A percentile compares a stretch with the other conserved stretches of the same genome.
phyloP scores from a whole-genome alignment of 116 monocot species.

The Posidonia oceanica region DNA sequence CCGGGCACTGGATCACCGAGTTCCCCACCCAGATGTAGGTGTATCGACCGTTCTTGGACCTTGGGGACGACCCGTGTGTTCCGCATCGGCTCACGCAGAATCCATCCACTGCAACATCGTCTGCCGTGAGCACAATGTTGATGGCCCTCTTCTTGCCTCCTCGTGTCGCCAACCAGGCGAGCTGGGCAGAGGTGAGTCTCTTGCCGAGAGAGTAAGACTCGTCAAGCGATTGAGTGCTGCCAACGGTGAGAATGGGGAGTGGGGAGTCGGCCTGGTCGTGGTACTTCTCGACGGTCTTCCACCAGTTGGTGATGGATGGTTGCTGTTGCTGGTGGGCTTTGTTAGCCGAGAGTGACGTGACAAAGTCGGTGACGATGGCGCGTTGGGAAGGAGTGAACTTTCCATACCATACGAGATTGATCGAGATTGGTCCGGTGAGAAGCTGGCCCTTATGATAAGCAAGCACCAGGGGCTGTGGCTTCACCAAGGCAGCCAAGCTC shows the following conservation, averaged over 20 bases:
- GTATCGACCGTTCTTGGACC: too few relatives aligned
- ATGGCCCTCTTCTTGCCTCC: constrained; percentile 19
- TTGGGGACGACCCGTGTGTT: too few relatives aligned
- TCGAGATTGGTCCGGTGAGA: constrained; percentile 10
- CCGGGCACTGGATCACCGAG: too few relatives aligned
- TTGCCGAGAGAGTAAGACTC: constrained; percentile 46
- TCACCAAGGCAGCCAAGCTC: constrained; percentile 6
- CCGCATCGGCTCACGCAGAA: too few relatives aligned
- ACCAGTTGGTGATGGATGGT: constrained; percentile 52
- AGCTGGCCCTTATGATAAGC: constrained; percentile 15
- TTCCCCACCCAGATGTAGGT: too few relatives aligned
- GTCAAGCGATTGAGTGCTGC: constrained; percentile 43
- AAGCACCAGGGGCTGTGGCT: background rate
- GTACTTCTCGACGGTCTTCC: constrained; percentile 41
- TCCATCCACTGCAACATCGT: too few relatives aligned
- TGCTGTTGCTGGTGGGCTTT: background rate
- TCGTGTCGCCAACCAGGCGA: constrained; percentile 26
- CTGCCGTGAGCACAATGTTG: too few relatives aligned
- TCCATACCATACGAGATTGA: constrained; percentile 29
- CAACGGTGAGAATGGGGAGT: constrained; percentile 31
- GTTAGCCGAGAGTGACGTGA: constrained; percentile 16
- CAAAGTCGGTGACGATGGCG: constrained; percentile 30
- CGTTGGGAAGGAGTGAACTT: constrained; percentile 23
- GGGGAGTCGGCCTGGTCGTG: constrained; percentile 28
- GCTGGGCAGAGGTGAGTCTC: constrained; percentile 25